These are phyloP conservation scores for Penicillium digitatum DNA, from an alignment of 2,329 filamentous ascomycete genomes.

Conservation along the genomic window DNA sequence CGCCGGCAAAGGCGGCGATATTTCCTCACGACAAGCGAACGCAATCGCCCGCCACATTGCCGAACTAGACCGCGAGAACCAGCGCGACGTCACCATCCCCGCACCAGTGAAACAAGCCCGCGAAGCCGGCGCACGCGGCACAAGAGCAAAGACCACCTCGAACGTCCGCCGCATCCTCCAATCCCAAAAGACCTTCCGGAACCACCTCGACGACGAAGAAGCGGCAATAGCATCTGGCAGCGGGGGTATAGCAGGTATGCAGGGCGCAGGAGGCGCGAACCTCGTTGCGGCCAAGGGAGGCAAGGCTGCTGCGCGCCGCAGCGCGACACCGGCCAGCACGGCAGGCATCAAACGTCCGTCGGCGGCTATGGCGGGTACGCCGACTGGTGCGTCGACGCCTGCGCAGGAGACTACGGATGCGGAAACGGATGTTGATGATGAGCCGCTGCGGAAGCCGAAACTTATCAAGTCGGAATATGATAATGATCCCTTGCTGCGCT, in stretches of 20 bases:
- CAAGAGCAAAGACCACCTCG: conserved; percentile 43
- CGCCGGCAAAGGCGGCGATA: conserved; percentile 56
- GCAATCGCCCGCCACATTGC: conserved; percentile 78
- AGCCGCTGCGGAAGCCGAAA: conserved; percentile 13
- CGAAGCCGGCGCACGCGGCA: conserved; percentile 36
- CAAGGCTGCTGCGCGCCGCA: conserved; percentile 22
- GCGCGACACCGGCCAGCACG: conserved; percentile 26
- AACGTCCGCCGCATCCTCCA: conserved; percentile 48
- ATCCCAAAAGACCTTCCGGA: conserved; percentile 49
- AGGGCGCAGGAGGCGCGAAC: background rate
- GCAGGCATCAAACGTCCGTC: conserved; percentile 20
- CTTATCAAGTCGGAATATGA: conserved; percentile 39
- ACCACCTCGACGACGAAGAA: conserved; percentile 51
- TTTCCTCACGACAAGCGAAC: conserved; percentile 75
- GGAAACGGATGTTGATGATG: conserved; percentile 12
- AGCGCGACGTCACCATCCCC: conserved; percentile 67
- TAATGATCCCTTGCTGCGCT: conserved; percentile 42
- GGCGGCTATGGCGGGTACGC: conserved; percentile 1
- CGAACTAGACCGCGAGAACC: conserved; percentile 75
- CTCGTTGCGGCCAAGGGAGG: conserved; percentile 7
- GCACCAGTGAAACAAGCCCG: conserved; percentile 55
- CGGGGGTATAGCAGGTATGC: conserved; percentile 1
- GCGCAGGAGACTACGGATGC: conserved; percentile 13
- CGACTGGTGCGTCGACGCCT: conserved; percentile 11
- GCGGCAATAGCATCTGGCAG: conserved; percentile 32